Percentiles rank a stretch among this genome's conserved stretches.
These are phyloP conservation scores for Aspergillus homomorphus DNA, from an alignment of 495 filamentous ascomycete species.

Conservation along the genomic window DNA sequence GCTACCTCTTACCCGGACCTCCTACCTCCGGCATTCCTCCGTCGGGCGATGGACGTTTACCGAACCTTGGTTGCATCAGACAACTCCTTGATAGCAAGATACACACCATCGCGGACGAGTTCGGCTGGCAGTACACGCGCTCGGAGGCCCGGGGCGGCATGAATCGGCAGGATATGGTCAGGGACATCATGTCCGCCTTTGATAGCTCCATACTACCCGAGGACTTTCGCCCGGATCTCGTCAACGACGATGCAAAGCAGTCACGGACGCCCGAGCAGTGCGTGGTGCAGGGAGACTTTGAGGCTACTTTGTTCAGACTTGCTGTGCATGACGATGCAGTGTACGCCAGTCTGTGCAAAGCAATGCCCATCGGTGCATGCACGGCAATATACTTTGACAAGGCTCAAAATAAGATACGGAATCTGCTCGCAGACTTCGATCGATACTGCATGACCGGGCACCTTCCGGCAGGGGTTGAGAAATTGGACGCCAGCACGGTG, in stretches of 20 bases:
- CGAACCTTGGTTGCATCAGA: conserved; percentile 33
- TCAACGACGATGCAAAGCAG: conserved; percentile 23
- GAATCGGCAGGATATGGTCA: conserved; percentile 40
- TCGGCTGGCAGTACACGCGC: conserved; percentile 39
- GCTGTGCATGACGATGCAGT: conserved; percentile 47
- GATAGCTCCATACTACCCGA: conserved; percentile 39
- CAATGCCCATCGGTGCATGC: conserved; percentile 45
- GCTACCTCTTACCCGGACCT: conserved; percentile 28
- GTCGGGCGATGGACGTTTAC: conserved; percentile 34
- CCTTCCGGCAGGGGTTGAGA: conserved; percentile 12
- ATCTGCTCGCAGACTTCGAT: conserved; percentile 41
- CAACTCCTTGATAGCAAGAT: conserved; percentile 38
- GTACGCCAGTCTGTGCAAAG: conserved; percentile 44
- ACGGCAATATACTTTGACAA: conserved; percentile 51
- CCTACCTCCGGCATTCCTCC: conserved; percentile 28
- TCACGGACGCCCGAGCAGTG: conserved; percentile 39
- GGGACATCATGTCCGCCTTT: conserved; percentile 52
- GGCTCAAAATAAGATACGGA: conserved; percentile 34
- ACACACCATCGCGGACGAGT: conserved; percentile 33
- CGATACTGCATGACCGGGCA: conserved; percentile 40
- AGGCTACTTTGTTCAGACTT: conserved; percentile 49
- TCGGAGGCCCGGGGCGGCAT: conserved; percentile 30
- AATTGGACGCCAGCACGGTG: conserved; percentile 33
- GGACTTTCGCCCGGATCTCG: conserved; percentile 43
- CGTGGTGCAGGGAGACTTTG: conserved; percentile 48